These are phyloP conservation scores for Suhomyces guaymorum DNA, from an alignment of 1,139 yeast genomes.

Conservation along the genomic window DNA sequence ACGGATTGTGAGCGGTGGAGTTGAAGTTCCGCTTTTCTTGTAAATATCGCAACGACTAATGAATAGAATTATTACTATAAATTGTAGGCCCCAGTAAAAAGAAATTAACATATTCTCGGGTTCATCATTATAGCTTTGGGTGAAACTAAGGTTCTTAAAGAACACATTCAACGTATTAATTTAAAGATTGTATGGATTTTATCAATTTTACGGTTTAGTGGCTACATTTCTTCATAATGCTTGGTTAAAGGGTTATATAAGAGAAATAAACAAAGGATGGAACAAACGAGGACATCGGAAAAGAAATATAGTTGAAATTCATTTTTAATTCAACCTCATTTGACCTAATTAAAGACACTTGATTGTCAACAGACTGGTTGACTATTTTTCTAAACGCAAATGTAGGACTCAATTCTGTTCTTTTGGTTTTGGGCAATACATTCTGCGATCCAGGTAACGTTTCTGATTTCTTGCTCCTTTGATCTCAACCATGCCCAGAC, in stretches of 20 bases:
- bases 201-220: no score
- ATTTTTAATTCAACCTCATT: no score
- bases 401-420: slow-evolving; percentile 76
- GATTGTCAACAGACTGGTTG: no score
- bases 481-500: slow-evolving; percentile 97
- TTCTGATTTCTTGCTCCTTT: slow-evolving; percentile 94
- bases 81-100: no score
- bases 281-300: neutral
- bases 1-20: slow-evolving; percentile 37
- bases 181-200: no score
- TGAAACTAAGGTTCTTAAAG: no score
- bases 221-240: neutral
- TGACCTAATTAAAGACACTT: no score
- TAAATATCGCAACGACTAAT: no score
- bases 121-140: neutral
- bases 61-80: no score
- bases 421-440: slow-evolving; percentile 90
- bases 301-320: slow-evolving; percentile 1
- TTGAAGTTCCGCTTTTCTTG: slow-evolving; percentile 43
- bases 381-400: slow-evolving; percentile 52
- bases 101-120: no score
- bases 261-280: slow-evolving; percentile 8
- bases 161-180: neutral
- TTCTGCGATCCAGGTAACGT: slow-evolving; percentile 98
- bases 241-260: slow-evolving; percentile 5